Evolutionary conservation across 768 basidiomycete species (phyloP).

Genomic region (Dacryopinax primogenitus): DNA sequence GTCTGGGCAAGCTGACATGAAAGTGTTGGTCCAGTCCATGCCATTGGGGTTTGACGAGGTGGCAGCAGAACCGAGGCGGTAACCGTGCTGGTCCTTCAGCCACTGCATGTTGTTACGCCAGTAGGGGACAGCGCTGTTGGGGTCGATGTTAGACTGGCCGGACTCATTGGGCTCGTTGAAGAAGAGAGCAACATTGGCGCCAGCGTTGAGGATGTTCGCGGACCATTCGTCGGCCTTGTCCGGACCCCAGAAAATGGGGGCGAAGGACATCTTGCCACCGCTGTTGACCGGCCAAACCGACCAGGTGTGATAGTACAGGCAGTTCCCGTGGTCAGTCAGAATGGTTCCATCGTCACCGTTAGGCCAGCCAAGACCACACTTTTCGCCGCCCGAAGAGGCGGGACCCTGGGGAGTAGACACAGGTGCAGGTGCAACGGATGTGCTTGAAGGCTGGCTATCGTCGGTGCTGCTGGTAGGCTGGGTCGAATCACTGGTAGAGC

Average conservation of each 20-base stretch:
- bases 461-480: constrained; percentile 1
- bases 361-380: constrained; percentile 58
- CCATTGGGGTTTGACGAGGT: constrained; percentile 50
- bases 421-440: constrained; percentile 15
- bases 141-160: constrained; percentile 48
- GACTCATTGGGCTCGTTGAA: constrained; percentile 71
- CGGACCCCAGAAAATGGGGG: constrained; percentile 61
- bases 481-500: background rate
- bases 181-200: constrained; percentile 40
- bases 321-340: constrained; percentile 29
- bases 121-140: constrained; percentile 37
- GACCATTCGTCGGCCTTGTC: constrained; percentile 40
- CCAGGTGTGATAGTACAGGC: constrained; percentile 53
- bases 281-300: constrained; percentile 35
- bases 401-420: constrained; percentile 16
- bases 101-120: constrained; percentile 55
- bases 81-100: constrained; percentile 40
- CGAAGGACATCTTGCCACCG: constrained; percentile 31
- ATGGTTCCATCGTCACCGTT: constrained; percentile 41
- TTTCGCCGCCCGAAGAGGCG: constrained; percentile 21
- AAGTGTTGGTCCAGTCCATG: constrained; percentile 49
- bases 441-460: constrained; percentile 14
- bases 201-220: constrained; percentile 31
- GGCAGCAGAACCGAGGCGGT: constrained; percentile 50
- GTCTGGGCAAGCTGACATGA: constrained; percentile 38